phyloP scores from a whole-genome alignment of 2,329 filamentous ascomycete genomes.

The Myriangium duriaei region DNA sequence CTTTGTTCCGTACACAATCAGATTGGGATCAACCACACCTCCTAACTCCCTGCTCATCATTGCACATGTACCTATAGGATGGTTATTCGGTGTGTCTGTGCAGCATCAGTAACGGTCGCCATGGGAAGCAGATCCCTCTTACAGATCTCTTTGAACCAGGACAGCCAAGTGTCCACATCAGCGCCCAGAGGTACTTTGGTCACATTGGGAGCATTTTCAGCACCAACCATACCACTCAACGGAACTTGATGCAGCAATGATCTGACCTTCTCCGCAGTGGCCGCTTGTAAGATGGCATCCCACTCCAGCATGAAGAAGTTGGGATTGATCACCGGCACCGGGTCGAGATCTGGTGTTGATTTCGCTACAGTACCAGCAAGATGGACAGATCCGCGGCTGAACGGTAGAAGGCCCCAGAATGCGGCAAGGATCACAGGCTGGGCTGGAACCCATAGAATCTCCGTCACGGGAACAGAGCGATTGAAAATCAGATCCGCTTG shows the following conservation, averaged over 20 bases:
- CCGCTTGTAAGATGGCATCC: constrained; percentile 22
- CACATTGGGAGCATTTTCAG: constrained; percentile 21
- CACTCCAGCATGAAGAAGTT: constrained; percentile 29
- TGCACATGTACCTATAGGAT: constrained; percentile 23
- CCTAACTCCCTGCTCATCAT: constrained; percentile 23
- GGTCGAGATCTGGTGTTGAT: constrained; percentile 21
- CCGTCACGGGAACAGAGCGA: constrained; percentile 32
- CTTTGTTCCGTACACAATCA: constrained; percentile 22
- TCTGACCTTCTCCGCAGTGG: constrained; percentile 20
- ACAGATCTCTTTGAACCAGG: constrained; percentile 10
- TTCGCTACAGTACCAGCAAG: constrained; percentile 20
- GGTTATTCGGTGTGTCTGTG: constrained; percentile 19
- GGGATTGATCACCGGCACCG: constrained; percentile 23
- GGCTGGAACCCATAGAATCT: constrained; percentile 30
- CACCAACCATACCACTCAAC: constrained; percentile 10
- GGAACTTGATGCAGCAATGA: constrained; percentile 10
- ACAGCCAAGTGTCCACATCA: constrained; percentile 12
- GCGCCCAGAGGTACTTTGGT: constrained; percentile 12
- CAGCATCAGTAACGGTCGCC: no score
- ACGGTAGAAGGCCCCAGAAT: constrained; percentile 25
- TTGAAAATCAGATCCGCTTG: constrained; percentile 40
- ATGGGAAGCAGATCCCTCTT: no score
- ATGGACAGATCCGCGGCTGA: constrained; percentile 24
- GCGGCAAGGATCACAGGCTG: constrained; percentile 18
- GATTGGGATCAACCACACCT: constrained; percentile 23